These are phyloP conservation scores for Penicillium sp. DNA, from an alignment of 2,329 filamentous ascomycete species.

Conservation along the genomic window DNA sequence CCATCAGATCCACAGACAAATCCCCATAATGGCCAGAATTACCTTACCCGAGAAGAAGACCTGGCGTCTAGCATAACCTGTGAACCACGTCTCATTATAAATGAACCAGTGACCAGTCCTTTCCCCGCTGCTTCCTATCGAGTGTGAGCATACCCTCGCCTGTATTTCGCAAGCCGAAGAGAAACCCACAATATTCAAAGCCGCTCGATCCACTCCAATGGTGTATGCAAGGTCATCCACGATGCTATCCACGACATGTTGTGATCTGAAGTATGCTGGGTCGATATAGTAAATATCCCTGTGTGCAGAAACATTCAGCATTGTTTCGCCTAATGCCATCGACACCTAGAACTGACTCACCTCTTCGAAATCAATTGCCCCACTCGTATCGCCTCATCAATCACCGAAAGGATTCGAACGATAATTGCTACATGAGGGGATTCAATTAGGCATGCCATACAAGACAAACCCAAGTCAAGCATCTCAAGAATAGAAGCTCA, in stretches of 20 bases:
- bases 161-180: background rate
- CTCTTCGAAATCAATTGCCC: constrained; percentile 57
- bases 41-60: constrained; percentile 27
- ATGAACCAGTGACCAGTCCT: constrained; percentile 43
- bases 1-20: background rate
- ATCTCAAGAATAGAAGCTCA: background rate
- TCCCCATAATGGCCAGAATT: background rate
- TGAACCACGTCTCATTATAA: constrained; percentile 25
- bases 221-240: constrained; percentile 64
- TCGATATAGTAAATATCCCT: constrained; percentile 67
- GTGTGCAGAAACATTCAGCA: constrained; percentile 25
- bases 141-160: background rate
- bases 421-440: constrained; percentile 47
- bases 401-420: constrained; percentile 56
- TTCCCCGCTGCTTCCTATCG: constrained; percentile 44
- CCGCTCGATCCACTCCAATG: constrained; percentile 54
- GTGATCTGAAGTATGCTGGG: constrained; percentile 58
- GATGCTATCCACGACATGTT: constrained; percentile 57
- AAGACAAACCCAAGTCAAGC: background rate
- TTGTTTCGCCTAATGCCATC: background rate
- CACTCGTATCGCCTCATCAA: constrained; percentile 53
- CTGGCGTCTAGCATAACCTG: constrained; percentile 41
- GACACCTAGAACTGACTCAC: constrained; percentile 32
- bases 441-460: background rate
- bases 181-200: constrained; percentile 57